These are phyloP conservation scores for Aureobasidium sp. DNA, from an alignment of 2,329 filamentous ascomycete species.

Conservation along the genomic window DNA sequence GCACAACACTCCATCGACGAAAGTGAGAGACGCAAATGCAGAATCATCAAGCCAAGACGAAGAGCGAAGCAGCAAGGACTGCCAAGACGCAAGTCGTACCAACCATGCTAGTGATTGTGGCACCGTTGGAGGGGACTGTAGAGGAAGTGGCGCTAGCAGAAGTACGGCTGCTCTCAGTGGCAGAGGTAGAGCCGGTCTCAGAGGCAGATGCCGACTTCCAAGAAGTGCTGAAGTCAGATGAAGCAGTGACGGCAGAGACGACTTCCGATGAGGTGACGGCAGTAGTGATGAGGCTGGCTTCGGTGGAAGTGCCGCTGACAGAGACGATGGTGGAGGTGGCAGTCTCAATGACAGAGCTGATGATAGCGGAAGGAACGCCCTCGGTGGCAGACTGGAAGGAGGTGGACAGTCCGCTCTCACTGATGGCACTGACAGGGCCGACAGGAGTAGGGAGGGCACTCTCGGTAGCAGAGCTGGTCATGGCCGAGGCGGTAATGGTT, in stretches of 20 bases:
- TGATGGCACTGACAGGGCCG: background rate
- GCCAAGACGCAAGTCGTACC: background rate
- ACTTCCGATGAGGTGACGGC: background rate
- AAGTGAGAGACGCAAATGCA: background rate
- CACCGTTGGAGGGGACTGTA: constrained; percentile 1
- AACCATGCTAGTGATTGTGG: background rate
- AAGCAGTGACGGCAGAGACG: background rate
- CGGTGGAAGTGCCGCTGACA: background rate
- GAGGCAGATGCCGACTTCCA: constrained; percentile 4
- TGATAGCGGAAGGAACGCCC: background rate
- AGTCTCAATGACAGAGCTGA: background rate
- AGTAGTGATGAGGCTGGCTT: background rate
- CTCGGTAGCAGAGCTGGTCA: background rate
- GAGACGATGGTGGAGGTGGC: background rate
- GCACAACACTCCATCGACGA: background rate
- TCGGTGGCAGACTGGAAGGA: background rate
- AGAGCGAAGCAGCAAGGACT: constrained; percentile 2
- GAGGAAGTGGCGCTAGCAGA: background rate
- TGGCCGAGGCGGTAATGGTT: background rate
- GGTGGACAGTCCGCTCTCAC: background rate
- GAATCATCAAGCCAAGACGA: background rate
- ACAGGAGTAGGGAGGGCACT: background rate
- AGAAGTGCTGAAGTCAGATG: background rate
- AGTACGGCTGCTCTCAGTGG: background rate
- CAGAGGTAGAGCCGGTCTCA: background rate